Conservation (phyloP, 2,329 filamentous ascomycete species). For the Penicillium sumatraense region DNA sequence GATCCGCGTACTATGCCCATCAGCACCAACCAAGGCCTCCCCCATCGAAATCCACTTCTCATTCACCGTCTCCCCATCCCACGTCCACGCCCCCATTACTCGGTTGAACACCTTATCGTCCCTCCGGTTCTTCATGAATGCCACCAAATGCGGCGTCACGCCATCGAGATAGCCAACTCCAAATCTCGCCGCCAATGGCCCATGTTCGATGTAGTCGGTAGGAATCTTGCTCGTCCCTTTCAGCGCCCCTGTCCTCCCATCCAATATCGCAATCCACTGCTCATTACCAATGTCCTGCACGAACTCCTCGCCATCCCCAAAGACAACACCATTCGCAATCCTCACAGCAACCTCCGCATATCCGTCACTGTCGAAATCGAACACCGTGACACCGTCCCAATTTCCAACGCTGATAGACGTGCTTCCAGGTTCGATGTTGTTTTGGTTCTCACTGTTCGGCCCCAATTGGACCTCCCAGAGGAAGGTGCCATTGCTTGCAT, state of each 20-base stretch:
- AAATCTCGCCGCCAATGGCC: neutral
- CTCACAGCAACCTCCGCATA: neutral
- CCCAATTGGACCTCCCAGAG: neutral
- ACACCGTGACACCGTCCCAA: neutral
- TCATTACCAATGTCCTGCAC: neutral
- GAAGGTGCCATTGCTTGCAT: neutral
- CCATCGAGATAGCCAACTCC: neutral
- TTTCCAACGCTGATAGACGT: neutral
- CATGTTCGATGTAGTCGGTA: neutral
- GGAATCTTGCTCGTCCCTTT: neutral
- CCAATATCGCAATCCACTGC: neutral
- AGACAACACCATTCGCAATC: neutral
- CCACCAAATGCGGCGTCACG: neutral
- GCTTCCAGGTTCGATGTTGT: neutral
- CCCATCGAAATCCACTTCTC: neutral
- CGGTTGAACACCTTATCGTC: neutral
- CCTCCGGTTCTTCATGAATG: neutral
- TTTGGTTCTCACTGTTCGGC: neutral
- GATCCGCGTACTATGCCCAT: neutral
- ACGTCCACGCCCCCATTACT: neutral
- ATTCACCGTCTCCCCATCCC: neutral
- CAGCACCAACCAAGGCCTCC: neutral
- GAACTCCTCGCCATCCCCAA: neutral
- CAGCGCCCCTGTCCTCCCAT: neutral
- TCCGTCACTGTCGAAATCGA: neutral